Base-by-base conservation (phyloP, 306 rosid species). In the Vigna mungo region DNA sequence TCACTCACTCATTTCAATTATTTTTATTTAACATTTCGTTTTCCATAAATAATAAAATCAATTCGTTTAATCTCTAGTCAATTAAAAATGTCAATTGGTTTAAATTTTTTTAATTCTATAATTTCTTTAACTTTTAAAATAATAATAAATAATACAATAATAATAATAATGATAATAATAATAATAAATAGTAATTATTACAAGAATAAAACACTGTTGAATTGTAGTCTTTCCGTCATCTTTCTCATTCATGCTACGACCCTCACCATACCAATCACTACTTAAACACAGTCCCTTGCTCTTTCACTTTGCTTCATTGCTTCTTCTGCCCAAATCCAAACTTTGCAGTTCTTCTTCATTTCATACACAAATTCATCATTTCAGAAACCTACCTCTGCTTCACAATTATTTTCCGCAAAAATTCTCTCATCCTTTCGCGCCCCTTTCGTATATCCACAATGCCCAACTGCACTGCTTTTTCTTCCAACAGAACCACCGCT, bases 391-490 rank as follows among this genome's bases (percentile, higher is more conserved):
- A 34, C 7, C 8, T 53, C 2, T 21, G 25, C 15, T 10, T 34
- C 16, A 3, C 68, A 41, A 9, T 41, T 9, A 9, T 41, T 41
- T 11, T 9, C 48, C 1, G 18, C 47, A 9, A 61, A 61, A 3
- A 58, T 23, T 25, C 34, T 18, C 74, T 62, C 54, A 17, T 66
- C 79, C 66, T 21, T 32, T 51, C 55, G 61, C 48, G 37, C 23
- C 62, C 36, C 9, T 66, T 36, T 20, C 21, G 37, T 74, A 32
- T 58, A 1, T 43, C 52, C 20, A 59, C 20, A 82, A 87, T 84
- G 90, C 76, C 86, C 27, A 84, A 84, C 70, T 72, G 84, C 2
- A 79, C 70, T 32, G 78, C 37, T 23, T 79, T 15, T 34, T 76
- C 78, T 2, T 13, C 69, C 62, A 43, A 77, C 9, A 79, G 80